phyloP scores from a whole-genome alignment of 306 rosid genomes.

The Trifolium subterraneum region DNA sequence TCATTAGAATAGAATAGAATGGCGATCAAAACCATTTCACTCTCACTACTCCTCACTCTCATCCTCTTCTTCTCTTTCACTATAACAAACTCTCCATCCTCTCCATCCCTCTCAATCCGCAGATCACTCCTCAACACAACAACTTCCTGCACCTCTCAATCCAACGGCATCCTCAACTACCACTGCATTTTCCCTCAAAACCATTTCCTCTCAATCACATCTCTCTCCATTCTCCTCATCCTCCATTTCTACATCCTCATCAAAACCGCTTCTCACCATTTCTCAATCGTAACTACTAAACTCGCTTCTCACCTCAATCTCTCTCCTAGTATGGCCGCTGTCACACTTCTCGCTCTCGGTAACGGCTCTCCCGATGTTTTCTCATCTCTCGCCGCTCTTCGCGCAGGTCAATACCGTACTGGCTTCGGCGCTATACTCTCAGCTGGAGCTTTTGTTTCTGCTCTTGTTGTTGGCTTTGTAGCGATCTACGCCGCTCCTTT shows the following conservation, averaged over 20 bases:
- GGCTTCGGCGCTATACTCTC: conserved; percentile 91
- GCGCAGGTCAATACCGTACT: conserved; percentile 79
- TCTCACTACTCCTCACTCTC: conserved; percentile 25
- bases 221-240: conserved; percentile 63
- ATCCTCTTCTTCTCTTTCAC: conserved; percentile 52
- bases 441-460: conserved; percentile 91
- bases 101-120: conserved; percentile 40
- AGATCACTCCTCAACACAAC: conserved; percentile 53
- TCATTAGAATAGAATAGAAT: conserved; percentile 42
- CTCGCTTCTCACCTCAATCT: conserved; percentile 73
- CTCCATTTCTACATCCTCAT: conserved; percentile 89
- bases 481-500: conserved; percentile 91
- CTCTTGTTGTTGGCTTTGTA: conserved; percentile 90
- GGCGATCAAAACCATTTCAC: conserved; percentile 23
- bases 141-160: conserved; percentile 44
- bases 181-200: conserved; percentile 51
- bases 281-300: conserved; percentile 76
- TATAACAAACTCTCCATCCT: conserved; percentile 39
- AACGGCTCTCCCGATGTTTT: conserved; percentile 96
- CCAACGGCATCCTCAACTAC: conserved; percentile 62
- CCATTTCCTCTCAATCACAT: conserved; percentile 52
- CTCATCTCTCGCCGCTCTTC: conserved; percentile 84
- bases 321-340: conserved; percentile 90
- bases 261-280: conserved; percentile 86
- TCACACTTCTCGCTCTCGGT: conserved; percentile 85